Base-by-base conservation (phyloP, 2,329 filamentous ascomycete genomes). In the Colletotrichum filicis region DNA sequence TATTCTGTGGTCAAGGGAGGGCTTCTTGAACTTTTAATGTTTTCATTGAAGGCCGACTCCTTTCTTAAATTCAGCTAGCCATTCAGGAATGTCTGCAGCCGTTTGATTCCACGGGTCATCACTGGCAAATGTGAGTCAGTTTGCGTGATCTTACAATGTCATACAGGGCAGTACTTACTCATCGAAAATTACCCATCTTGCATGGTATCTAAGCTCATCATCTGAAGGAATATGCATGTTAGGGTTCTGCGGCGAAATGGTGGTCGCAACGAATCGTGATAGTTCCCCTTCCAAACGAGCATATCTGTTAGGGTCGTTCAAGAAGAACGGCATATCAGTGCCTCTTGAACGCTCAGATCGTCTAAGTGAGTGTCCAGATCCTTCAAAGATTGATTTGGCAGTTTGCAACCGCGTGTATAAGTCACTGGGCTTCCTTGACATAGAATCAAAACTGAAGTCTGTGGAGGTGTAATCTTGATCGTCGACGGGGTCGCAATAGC, bases 131-230 rank as follows among this genome's bases (percentile, higher is more conserved):
- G 26, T 3, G 16, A 52, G 42, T 49, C 19, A 22, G 42, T 11
- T 49, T 7, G 7, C 7, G 42, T 9, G 42, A n/a, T 49, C 4
- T 7, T n/a, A n/a, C 19, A 4, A n/a, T 11, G 19, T 0, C 0
- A 49, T 30, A 4, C n/a, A 28, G 14, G 30, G 49, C 30, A 32
- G 5, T 19, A 64, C 79, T 76, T 30, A 79, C 78, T 79, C 78
- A 24, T 80, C 79, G 5, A 76, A 78, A 37, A 79, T 66, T 30
- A 83, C 81, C 67, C 77, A 79, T 1, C 79, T 76, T 1, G 81
- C 82, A 68, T 83, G 79, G 7, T 76, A 74, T 24, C 81, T 76
- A 0, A 84, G 69, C 42, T 84, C 82, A 5, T 79, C 79, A 22
- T 84, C 82, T 0, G 80, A 83, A 0, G 82, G 82, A 0, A 81